These are phyloP conservation scores for Candida sp. DNA, from an alignment of 1,139 yeast species.

Conservation along the genomic window DNA sequence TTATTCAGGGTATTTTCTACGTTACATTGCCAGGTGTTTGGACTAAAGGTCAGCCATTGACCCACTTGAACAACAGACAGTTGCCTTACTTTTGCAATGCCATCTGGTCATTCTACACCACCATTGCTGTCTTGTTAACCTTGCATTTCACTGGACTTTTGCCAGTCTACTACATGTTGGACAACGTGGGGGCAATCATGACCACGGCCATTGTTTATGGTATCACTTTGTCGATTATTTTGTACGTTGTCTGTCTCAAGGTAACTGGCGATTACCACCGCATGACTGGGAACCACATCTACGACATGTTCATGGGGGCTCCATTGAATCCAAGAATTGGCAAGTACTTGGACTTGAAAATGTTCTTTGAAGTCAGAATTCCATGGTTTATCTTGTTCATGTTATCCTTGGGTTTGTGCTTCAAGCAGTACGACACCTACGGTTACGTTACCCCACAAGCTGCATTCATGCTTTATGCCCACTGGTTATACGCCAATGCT, in stretches of 20 bases:
- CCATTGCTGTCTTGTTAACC: constrained; percentile 58
- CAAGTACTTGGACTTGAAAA: constrained; percentile 81
- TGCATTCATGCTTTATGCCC: constrained; percentile 74
- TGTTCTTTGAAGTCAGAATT: constrained; percentile 96
- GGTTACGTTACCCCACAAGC: constrained; percentile 85
- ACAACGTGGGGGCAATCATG: constrained; percentile 91
- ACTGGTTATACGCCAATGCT: constrained; percentile 95
- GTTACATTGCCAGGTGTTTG: constrained; percentile 92
- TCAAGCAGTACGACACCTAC: constrained; percentile 80
- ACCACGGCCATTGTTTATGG: constrained; percentile 88
- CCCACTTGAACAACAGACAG: constrained; percentile 77
- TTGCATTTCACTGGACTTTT: constrained; percentile 79
- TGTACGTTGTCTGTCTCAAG: constrained; percentile 67
- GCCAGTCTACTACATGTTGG: constrained; percentile 74
- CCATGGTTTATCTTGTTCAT: constrained; percentile 96
- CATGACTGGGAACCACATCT: constrained; percentile 89
- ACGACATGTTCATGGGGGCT: constrained; percentile 97
- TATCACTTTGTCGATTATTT: constrained; percentile 59
- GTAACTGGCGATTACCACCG: constrained; percentile 80
- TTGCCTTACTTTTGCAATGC: constrained; percentile 96
- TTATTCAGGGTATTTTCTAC: constrained; percentile 77
- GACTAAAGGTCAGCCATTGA: constrained; percentile 93
- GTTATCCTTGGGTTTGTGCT: constrained; percentile 72
- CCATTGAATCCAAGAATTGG: constrained; percentile 97
- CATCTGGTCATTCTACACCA: constrained; percentile 76